Evolutionary conservation across 805 yeast genomes (phyloP).

Genomic region (Candida sanyiensis): DNA sequence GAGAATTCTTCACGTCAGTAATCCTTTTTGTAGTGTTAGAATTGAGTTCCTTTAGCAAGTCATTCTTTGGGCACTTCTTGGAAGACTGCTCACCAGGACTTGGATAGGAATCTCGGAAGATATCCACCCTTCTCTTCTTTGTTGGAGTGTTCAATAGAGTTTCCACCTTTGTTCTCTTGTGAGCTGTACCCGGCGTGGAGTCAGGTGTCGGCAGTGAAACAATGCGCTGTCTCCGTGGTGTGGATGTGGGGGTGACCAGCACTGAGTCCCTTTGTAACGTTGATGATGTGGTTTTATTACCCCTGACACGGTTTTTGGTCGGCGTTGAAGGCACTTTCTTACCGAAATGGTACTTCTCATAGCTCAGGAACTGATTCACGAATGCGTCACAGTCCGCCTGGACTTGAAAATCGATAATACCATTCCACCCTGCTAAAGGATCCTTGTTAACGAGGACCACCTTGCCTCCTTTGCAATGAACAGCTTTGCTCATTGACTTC

Average conservation of each 20-base stretch:
- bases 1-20: too few species aligned
- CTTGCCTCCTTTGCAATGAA: slow-evolving; percentile 74
- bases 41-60: background rate
- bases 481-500: slow-evolving; percentile 54
- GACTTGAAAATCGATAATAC: slow-evolving; percentile 72
- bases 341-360: slow-evolving; percentile 15
- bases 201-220: too few species aligned
- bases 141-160: slow-evolving; percentile 2
- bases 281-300: slow-evolving; percentile 16
- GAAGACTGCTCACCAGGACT: slow-evolving; percentile 7
- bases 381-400: slow-evolving; percentile 78
- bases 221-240: slow-evolving; percentile 1
- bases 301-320: slow-evolving; percentile 15
- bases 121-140: slow-evolving; percentile 1
- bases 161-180: slow-evolving; percentile 13
- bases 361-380: slow-evolving; percentile 36
- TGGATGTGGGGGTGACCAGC: slow-evolving; percentile 3
- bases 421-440: slow-evolving; percentile 61
- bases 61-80: slow-evolving; percentile 5
- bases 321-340: slow-evolving; percentile 31
- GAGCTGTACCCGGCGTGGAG: slow-evolving; percentile 18
- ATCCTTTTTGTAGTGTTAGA: too few species aligned
- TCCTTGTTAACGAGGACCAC: slow-evolving; percentile 76
- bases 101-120: slow-evolving; percentile 1
- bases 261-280: slow-evolving; percentile 5